These are phyloP conservation scores for Metschnikowia baotianmanensis DNA, from an alignment of 805 yeast species.

Conservation along the genomic window DNA sequence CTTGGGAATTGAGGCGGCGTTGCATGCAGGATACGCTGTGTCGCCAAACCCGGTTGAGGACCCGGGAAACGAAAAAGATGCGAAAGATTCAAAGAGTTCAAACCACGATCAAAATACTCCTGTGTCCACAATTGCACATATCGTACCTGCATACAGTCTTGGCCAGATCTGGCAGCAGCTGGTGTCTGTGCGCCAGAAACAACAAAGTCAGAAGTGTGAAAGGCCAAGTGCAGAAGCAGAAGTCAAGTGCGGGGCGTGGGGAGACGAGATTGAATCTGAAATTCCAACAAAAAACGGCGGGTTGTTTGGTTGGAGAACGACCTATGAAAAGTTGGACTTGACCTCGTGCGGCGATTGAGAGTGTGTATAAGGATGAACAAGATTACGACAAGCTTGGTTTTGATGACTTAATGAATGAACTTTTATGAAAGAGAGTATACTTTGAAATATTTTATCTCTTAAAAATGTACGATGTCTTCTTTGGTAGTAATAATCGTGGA, in stretches of 20 bases:
- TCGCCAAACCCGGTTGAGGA: background rate
- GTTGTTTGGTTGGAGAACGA: conserved; percentile 3
- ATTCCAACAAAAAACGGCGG: background rate
- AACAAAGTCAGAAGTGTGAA: conserved; percentile 2
- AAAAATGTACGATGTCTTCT: too few species aligned
- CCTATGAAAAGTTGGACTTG: background rate
- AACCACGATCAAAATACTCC: too few species aligned
- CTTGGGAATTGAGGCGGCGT: background rate
- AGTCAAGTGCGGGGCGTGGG: conserved; percentile 6
- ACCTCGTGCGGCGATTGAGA: conserved; percentile 4
- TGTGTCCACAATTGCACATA: background rate
- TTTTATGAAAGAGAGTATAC: too few species aligned
- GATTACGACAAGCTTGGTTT: background rate
- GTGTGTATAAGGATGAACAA: background rate
- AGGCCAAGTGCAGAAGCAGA: background rate
- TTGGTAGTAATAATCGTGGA: too few species aligned
- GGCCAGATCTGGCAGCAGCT: conserved; percentile 6
- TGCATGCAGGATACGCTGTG: background rate
- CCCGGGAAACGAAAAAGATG: too few species aligned
- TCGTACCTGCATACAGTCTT: conserved; percentile 1
- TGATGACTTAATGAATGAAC: too few species aligned
- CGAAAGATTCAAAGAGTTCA: background rate
- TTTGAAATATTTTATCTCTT: too few species aligned
- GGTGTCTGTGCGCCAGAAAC: conserved; percentile 2
- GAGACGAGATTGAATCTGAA: conserved; percentile 1